Evolutionary conservation across 192 early-diverging fungal species (phyloP).

Genomic region (Dissophora ornata): DNA sequence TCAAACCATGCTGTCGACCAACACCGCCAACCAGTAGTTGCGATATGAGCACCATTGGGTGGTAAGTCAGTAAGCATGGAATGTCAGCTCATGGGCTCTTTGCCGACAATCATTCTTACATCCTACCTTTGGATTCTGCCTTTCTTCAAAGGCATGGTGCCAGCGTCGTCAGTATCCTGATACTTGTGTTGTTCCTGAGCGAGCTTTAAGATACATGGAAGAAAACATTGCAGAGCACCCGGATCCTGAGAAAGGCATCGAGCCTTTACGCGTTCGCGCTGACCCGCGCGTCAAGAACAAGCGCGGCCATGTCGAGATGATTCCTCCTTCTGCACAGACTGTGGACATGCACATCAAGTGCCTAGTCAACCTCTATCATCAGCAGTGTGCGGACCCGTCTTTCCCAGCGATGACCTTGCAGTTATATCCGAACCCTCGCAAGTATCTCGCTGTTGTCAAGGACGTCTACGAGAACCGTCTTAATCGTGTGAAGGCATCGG

Average conservation of each 20-base stretch:
- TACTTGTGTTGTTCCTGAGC: neutral
- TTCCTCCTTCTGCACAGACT: neutral
- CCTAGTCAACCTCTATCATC: neutral
- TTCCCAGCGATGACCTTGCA: slow-evolving; percentile 2
- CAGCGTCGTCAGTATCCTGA: neutral
- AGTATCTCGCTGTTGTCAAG: neutral
- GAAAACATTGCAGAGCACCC: slow-evolving; percentile 14
- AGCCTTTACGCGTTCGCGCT: neutral
- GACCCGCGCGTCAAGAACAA: neutral
- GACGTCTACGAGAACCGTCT: neutral
- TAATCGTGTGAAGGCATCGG: neutral
- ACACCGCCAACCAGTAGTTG: neutral
- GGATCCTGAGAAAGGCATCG: slow-evolving; percentile 9
- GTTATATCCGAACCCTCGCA: slow-evolving; percentile 6
- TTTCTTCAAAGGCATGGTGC: slow-evolving; percentile 4
- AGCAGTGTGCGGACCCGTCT: slow-evolving; percentile 2
- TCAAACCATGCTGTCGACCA: neutral
- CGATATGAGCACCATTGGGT: slow-evolving; percentile 3
- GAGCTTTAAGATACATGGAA: slow-evolving; percentile 4
- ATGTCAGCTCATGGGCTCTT: neutral
- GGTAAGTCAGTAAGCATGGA: neutral
- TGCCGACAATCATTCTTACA: neutral
- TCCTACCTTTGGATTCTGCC: neutral
- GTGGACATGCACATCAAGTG: slow-evolving; percentile 11
- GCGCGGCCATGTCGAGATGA: neutral